Base-by-base conservation (phyloP, 768 basidiomycete species). In the Boletus speciosus region DNA sequence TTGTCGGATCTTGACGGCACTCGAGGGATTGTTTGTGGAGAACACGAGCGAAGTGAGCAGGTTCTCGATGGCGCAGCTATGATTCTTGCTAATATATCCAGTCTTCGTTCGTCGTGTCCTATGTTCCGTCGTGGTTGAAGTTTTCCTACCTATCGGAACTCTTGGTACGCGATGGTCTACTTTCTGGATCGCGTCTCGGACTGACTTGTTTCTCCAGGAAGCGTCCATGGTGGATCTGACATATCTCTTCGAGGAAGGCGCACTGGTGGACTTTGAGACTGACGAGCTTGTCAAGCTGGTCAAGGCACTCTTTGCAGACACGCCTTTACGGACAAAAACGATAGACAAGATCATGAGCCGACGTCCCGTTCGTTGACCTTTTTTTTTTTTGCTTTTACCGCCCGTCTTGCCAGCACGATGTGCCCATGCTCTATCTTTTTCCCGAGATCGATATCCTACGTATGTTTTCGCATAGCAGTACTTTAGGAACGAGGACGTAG, bases 81-180 rank as follows among this genome's bases (percentile, higher is more conserved):
- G 29, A 42, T 43, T 12, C 21, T 16, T n/a, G 9, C 45, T 58
- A 32, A 8, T 16, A n/a, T 42, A 41, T 40, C 29, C 59, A 88
- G 81, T 78, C 86, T 19, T 87, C 90, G 0, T 84, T 88, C 45
- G 84, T 92, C 7, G 88, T 87, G 1, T 84, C 83, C 0, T 92
- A 91, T 58, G 90, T 95, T n/a, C 88, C 91, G 2, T 86, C 83
- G 12, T 98, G 95, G 95, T 77, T 97, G 61, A 96, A 96, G 70
- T 96, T 91, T 70, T 93, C 89, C 19, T 98, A 98, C 70, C 78
- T 97, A 5, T 91, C 91, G 2, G 94, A 97, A 69, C 79, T 98
- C 12, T 68, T 98, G 77, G 93, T 94, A 55, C 43, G 88, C 77
- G 27, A 10, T 31, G 21, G 40, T 8, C 45, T 31, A 15, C 27